Evolutionary conservation across 805 yeast genomes (phyloP).

Genomic region (Wickerhamiella qilinensis): DNA sequence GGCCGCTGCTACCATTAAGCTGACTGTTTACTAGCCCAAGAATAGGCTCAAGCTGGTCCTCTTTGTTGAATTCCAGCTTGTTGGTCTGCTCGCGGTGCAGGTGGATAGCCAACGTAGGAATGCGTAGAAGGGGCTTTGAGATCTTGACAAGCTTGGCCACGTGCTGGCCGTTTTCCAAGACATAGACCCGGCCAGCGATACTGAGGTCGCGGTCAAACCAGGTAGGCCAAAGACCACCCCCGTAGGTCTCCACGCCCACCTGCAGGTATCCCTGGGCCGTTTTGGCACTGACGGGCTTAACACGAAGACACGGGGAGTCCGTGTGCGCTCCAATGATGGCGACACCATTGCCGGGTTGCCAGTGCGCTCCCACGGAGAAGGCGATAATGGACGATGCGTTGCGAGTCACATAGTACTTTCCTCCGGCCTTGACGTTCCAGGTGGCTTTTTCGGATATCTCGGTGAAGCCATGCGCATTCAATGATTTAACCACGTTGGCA

Average conservation of each 20-base stretch:
- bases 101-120: slow-evolving; percentile 92
- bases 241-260: slow-evolving; percentile 86
- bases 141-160: slow-evolving; percentile 62
- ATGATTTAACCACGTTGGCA: slow-evolving; percentile 37
- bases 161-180: slow-evolving; percentile 34
- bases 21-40: slow-evolving; percentile 38
- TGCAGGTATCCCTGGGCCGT: slow-evolving; percentile 57
- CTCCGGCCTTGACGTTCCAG: slow-evolving; percentile 47
- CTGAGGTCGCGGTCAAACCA: slow-evolving; percentile 94
- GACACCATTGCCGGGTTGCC: slow-evolving; percentile 64
- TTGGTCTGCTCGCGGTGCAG: slow-evolving; percentile 50
- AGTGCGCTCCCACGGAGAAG: slow-evolving; percentile 60
- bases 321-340: slow-evolving; percentile 93
- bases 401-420: slow-evolving; percentile 74
- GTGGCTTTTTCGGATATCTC: slow-evolving; percentile 55
- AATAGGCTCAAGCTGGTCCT: slow-evolving; percentile 72
- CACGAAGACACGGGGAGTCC: slow-evolving; percentile 80
- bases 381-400: slow-evolving; percentile 83
- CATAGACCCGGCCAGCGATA: slow-evolving; percentile 81
- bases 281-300: slow-evolving; percentile 72
- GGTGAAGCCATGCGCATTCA: slow-evolving; percentile 47
- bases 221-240: slow-evolving; percentile 92
- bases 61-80: slow-evolving; percentile 80
- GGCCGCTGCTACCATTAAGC: slow-evolving; percentile 9
- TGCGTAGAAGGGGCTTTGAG: slow-evolving; percentile 69